Evolutionary conservation across 805 yeast genomes (phyloP), one percentile per base, ranked within the genome.

Genomic region (Candida vartiovaarae): DNA sequence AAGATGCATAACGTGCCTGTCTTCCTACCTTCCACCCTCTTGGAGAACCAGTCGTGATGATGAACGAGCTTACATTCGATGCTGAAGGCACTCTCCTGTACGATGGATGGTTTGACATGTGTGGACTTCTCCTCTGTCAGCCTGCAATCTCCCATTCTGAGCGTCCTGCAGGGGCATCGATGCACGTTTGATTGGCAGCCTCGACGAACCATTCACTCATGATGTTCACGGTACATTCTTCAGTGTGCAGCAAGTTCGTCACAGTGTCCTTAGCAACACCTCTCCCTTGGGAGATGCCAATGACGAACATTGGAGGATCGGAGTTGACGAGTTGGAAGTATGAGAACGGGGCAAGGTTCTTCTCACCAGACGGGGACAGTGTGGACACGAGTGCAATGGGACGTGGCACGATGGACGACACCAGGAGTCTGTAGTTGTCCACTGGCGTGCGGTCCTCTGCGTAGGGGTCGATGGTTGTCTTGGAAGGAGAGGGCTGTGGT

Each of bases 191-290:
- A 54, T 80, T 78, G 7, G 84, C 82, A 25, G 84, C 84, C 47
- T 80, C 84, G 27, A 72, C 60, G 49, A 78, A 75, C 83, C 82
- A 80, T 57, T 80, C 85, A 41, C 77, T 66, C 36, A 80, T 68
- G 38, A 80, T 66, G 55, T 72, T 80, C 51, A 80, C 68, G 20
- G 81, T 74, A 41, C 71, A 66, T 53, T 80, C 85, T 4, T 60
- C 63, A 3, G 79, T 76, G 25, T 70, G 76, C 25, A 74, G 52
- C 15, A 79, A 54, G 52, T 78, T 78, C 7, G 46, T 50, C 42
- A 65, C 61, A 4, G 83, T 68, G 56, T 80, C 83, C 56, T 80
- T 80, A 10, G 44, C 49, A 5, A 61, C 66, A 8, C 29, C 45
- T 6, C 34, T 28, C 15, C 70, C 70, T 9, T 66, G 59, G n/a